Base-by-base conservation (phyloP, 768 basidiomycete species). In the Lactarius indigo region DNA sequence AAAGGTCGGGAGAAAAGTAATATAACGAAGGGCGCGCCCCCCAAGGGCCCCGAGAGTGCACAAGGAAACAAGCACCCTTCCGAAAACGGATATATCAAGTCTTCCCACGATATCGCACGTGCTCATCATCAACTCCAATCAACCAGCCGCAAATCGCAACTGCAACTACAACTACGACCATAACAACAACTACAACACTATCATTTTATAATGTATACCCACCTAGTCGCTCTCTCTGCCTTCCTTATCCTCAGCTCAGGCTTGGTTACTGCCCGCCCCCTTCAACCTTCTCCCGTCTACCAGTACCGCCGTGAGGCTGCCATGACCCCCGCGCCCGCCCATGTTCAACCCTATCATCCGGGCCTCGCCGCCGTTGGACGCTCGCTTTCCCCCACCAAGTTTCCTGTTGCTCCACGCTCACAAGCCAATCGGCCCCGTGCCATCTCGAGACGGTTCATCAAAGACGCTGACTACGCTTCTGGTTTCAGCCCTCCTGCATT, bases 381-480 rank as follows among this genome's bases (percentile, higher is more conserved):
- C 56, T 30, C 18, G 17, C 18, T 18, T 35, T 31, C 56, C 4
- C 30, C 12, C 5, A 4, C 26, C 15, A 55, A 17, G 1, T 59
- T 26, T 1, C 31, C 18, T 10, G 12, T 39, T 54, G 31, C 30
- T 31, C 41, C 52, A 28, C 37, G 50, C 18, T 7, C 31, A 20
- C 30, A 57, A 15, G 35, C 33, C n/a, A 61, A 26, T 5, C 26
- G 26, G 20, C 37, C 37, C 18, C 17, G 37, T 8, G 8, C 31
- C 18, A 9, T 35, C 42, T 57, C 30, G 6, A 10, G 10, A 7
- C 66, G 66, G 15, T 68, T 64, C 33, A 68, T 68, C 52, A 59
- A 59, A 41, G 58, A 44, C 10, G 61, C 57, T 30, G 66, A 68
- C 23, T 68, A 59, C 18, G 58, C 39, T 23, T 59, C 66, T 59